Evolutionary conservation across 495 filamentous ascomycete genomes (phyloP).

Genomic region (Apiosordaria backusii): DNA sequence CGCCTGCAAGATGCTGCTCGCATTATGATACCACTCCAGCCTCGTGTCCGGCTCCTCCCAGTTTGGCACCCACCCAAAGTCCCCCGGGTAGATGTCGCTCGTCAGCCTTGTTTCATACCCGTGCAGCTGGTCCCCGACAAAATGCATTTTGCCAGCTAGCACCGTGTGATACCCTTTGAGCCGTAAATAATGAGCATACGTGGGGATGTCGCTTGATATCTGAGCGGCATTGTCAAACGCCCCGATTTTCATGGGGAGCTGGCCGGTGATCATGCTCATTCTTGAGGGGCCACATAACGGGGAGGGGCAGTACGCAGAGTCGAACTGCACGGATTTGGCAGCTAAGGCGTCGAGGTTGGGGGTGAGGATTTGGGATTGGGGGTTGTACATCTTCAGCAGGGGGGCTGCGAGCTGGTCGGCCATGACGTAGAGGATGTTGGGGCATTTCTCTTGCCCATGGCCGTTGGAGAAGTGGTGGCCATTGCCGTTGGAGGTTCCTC

Average conservation of each 20-base stretch:
- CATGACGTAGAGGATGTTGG: slow-evolving; percentile 59
- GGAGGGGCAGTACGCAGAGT: slow-evolving; percentile 84
- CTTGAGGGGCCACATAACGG: slow-evolving; percentile 85
- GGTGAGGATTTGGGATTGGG: slow-evolving; percentile 75
- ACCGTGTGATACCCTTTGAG: slow-evolving; percentile 81
- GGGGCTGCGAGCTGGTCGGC: slow-evolving; percentile 89
- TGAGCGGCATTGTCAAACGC: slow-evolving; percentile 83
- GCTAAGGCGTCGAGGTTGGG: slow-evolving; percentile 82
- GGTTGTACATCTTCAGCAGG: slow-evolving; percentile 77
- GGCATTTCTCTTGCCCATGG: slow-evolving; percentile 26
- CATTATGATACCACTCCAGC: slow-evolving; percentile 90
- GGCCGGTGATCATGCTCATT: slow-evolving; percentile 84
- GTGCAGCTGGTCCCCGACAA: slow-evolving; percentile 87
- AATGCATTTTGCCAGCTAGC: slow-evolving; percentile 92
- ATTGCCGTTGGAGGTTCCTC: slow-evolving; percentile 4
- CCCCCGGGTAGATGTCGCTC: slow-evolving; percentile 88
- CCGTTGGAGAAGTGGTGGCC: slow-evolving; percentile 2
- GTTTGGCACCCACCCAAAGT: slow-evolving; percentile 85
- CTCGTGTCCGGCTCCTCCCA: slow-evolving; percentile 84
- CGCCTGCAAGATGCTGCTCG: slow-evolving; percentile 81
- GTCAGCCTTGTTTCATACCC: slow-evolving; percentile 85
- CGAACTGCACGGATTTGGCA: slow-evolving; percentile 72
- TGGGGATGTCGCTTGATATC: slow-evolving; percentile 70
- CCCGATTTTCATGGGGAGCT: slow-evolving; percentile 79
- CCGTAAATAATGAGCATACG: slow-evolving; percentile 87